Evolutionary conservation across 2,329 filamentous ascomycete genomes (phyloP).

Genomic region (Paracamarosporium sp.): DNA sequence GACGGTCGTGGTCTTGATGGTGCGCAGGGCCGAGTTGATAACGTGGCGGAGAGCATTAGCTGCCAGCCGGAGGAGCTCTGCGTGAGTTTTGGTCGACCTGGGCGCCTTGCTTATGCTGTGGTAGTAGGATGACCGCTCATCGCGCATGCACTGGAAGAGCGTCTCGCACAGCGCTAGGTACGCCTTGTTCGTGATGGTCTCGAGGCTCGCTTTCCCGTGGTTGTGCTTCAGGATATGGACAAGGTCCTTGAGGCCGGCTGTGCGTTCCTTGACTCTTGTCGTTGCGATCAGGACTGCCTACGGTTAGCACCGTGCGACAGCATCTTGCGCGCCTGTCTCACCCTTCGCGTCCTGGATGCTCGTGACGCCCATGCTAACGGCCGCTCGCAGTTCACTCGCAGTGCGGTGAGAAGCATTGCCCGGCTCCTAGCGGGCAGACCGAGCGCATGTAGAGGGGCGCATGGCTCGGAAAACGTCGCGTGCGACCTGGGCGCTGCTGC

Average conservation of each 20-base stretch:
- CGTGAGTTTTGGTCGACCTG: conserved; percentile 33
- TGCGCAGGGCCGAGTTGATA: conserved; percentile 71
- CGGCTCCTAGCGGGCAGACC: background rate
- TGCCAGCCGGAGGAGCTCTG: conserved; percentile 68
- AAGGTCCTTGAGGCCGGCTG: conserved; percentile 61
- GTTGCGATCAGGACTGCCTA: conserved; percentile 37
- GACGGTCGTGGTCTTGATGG: conserved; percentile 78
- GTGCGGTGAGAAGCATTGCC: background rate
- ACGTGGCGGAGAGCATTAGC: conserved; percentile 75
- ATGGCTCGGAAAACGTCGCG: background rate
- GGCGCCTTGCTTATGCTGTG: conserved; percentile 53
- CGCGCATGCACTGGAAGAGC: conserved; percentile 72
- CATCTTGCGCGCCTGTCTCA: conserved; percentile 13
- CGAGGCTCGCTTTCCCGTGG: conserved; percentile 50
- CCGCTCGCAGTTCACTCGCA: conserved; percentile 10
- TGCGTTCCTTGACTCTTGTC: conserved; percentile 50
- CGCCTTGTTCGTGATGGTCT: conserved; percentile 72
- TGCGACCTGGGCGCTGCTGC: background rate
- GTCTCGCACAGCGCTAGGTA: conserved; percentile 83
- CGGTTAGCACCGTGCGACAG: conserved; percentile 16
- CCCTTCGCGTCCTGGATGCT: conserved; percentile 46
- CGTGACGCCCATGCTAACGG: conserved; percentile 35
- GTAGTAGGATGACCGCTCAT: conserved; percentile 68
- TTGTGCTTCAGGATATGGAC: conserved; percentile 64
- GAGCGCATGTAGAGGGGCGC: background rate